Evolutionary conservation across 1,139 yeast species (phyloP).

Genomic region (Sugiyamaella xylanicola): DNA sequence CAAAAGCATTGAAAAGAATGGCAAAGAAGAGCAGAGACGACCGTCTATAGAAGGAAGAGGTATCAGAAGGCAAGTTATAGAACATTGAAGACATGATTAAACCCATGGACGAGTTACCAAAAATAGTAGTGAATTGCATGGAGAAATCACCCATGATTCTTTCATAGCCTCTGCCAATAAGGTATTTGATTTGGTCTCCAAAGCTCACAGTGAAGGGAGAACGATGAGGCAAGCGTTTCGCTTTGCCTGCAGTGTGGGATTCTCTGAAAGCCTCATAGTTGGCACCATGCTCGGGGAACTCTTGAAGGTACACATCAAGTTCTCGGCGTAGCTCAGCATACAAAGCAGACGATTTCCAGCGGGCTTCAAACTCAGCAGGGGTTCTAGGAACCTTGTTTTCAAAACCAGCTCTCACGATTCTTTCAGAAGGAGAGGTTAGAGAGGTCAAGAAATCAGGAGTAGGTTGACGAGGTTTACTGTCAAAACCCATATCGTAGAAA

Average conservation of each 20-base stretch:
- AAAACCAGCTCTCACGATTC: slow-evolving; percentile 56
- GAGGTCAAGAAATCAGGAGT: slow-evolving; percentile 83
- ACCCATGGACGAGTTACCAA: slow-evolving; percentile 73
- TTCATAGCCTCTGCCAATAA: slow-evolving; percentile 62
- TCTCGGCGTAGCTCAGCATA: slow-evolving; percentile 46
- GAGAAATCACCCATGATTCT: slow-evolving; percentile 69
- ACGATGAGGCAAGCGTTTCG: slow-evolving; percentile 53
- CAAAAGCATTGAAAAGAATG: slow-evolving; percentile 72
- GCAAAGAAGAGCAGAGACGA: slow-evolving; percentile 78
- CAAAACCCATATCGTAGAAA: slow-evolving; percentile 68
- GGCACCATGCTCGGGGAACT: slow-evolving; percentile 34
- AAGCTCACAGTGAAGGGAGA: slow-evolving; percentile 71
- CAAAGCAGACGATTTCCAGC: slow-evolving; percentile 65
- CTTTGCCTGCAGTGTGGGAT: slow-evolving; percentile 56
- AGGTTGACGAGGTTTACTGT: slow-evolving; percentile 74
- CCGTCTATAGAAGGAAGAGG: slow-evolving; percentile 64
- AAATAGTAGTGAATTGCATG: slow-evolving; percentile 58
- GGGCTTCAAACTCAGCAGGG: slow-evolving; percentile 64
- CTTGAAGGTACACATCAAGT: slow-evolving; percentile 45
- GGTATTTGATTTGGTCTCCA: slow-evolving; percentile 62
- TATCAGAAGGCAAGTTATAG: slow-evolving; percentile 55
- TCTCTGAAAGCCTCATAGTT: slow-evolving; percentile 45
- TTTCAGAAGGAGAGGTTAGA: slow-evolving; percentile 71
- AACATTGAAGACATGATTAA: slow-evolving; percentile 73
- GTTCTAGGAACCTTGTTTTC: slow-evolving; percentile 69